phyloP scores from a whole-genome alignment of 495 filamentous ascomycete species.

The Mytilinidion resinicola region DNA sequence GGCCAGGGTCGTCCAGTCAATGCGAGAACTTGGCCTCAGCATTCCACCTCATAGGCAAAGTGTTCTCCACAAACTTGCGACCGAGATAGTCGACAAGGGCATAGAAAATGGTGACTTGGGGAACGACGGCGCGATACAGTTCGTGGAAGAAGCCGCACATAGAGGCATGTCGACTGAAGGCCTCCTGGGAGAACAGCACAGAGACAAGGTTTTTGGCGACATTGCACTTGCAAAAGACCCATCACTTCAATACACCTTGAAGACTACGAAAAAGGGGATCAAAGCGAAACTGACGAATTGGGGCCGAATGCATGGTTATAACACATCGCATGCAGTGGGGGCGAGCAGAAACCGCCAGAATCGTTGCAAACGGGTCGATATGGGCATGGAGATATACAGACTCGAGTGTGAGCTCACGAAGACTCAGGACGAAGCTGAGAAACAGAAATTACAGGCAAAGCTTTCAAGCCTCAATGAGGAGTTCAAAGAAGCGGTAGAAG shows the following conservation, averaged over 20 bases:
- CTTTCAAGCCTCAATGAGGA: slow-evolving; percentile 9
- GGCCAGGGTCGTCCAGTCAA: slow-evolving; percentile 36
- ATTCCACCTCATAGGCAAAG: slow-evolving; percentile 38
- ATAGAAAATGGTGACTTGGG: slow-evolving; percentile 11
- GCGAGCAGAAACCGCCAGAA: neutral
- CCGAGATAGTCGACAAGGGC: slow-evolving; percentile 14
- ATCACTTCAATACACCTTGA: neutral
- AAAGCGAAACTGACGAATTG: neutral
- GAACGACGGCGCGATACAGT: neutral
- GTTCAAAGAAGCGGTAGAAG: neutral
- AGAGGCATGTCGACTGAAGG: slow-evolving; percentile 5
- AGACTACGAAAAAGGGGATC: neutral
- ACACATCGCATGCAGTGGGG: no score
- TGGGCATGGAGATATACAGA: slow-evolving; percentile 14
- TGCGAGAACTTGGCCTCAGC: slow-evolving; percentile 33
- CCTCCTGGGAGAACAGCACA: slow-evolving; percentile 1
- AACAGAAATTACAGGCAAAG: slow-evolving; percentile 21
- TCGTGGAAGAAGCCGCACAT: slow-evolving; percentile 5
- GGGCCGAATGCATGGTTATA: no score
- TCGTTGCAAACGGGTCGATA: slow-evolving; percentile 5
- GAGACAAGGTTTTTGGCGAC: neutral
- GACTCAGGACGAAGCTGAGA: slow-evolving; percentile 7
- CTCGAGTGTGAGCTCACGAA: slow-evolving; percentile 16
- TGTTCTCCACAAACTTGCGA: slow-evolving; percentile 24
- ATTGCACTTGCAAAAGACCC: slow-evolving; percentile 1